Percentiles rank a stretch among this genome's conserved stretches.
Evolutionary conservation across 1,139 yeast species (phyloP).

Genomic region (Yamadazyma atlantica): DNA sequence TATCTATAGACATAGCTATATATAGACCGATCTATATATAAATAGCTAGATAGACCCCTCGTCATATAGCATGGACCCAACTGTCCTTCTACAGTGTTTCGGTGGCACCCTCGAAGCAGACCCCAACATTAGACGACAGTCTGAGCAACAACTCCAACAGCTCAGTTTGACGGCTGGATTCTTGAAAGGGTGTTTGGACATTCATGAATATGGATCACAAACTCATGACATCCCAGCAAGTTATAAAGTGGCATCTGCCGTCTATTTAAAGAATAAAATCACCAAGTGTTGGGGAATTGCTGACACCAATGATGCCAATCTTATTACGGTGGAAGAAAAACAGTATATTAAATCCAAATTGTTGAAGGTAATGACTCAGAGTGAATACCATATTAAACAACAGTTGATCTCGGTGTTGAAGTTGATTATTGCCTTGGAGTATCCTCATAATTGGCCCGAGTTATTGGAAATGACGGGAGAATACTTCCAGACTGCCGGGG

Average conservation of each 20-base stretch:
- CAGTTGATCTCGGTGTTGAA: constrained; percentile 74
- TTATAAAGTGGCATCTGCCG: constrained; percentile 72
- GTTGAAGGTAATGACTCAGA: constrained; percentile 39
- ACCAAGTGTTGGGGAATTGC: constrained; percentile 60
- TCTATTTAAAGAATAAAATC: constrained; percentile 80
- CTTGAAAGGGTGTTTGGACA: constrained; percentile 78
- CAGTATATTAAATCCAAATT: constrained; percentile 66
- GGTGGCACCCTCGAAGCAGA: constrained; percentile 78
- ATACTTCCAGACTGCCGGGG: constrained; percentile 39
- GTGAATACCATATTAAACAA: constrained; percentile 50
- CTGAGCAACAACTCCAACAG: constrained; percentile 65
- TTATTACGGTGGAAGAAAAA: constrained; percentile 67
- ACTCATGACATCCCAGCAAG: constrained; percentile 21
- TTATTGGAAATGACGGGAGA: constrained; percentile 59
- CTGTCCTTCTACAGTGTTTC: constrained; percentile 60
- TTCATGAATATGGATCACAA: constrained; percentile 27
- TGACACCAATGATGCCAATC: constrained; percentile 21
- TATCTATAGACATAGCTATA: too few species aligned
- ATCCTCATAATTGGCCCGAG: constrained; percentile 69
- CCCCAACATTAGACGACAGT: constrained; percentile 58
- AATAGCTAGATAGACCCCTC: too few species aligned
- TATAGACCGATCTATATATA: too few species aligned
- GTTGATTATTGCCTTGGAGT: constrained; percentile 66
- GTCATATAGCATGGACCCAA: not conserved
- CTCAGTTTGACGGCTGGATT: constrained; percentile 68